Percentiles rank a stretch among this genome's conserved stretches.
Conservation (phyloP, 108 stramenopile genomes). For the Skeletonema costatum region DNA sequence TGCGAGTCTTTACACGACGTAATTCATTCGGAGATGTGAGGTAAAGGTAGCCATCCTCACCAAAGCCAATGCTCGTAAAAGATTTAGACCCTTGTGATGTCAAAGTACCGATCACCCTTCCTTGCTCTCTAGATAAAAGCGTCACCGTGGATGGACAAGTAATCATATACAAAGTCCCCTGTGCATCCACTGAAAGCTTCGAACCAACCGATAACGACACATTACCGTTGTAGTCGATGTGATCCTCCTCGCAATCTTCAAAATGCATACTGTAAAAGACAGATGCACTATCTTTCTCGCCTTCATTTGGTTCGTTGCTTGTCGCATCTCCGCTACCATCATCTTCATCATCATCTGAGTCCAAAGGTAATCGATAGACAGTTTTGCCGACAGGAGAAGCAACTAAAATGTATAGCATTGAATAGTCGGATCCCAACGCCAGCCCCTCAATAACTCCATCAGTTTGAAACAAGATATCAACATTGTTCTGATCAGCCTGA, state of each 20-base stretch:
- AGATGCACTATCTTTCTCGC: background rate
- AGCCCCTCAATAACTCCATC: constrained; percentile 58
- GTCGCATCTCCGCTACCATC: background rate
- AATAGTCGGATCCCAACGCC: constrained; percentile 45
- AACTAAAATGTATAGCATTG: constrained; percentile 43
- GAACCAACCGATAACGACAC: constrained; percentile 10
- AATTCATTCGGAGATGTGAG: constrained; percentile 48
- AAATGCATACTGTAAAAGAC: constrained; percentile 21
- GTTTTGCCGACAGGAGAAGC: background rate
- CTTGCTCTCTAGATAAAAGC: constrained; percentile 20
- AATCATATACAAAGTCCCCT: constrained; percentile 56
- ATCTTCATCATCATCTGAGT: constrained; percentile 7
- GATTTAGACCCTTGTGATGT: constrained; percentile 8
- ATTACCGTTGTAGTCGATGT: background rate
- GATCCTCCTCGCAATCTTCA: constrained; percentile 43
- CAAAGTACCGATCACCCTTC: constrained; percentile 31
- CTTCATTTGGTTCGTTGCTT: background rate
- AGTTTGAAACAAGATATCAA: constrained; percentile 38
- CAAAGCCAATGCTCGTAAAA: constrained; percentile 51
- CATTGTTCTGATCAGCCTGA: constrained; percentile 10
- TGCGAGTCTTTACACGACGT: constrained; percentile 48
- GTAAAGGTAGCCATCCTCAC: constrained; percentile 74
- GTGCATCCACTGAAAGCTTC: constrained; percentile 54
- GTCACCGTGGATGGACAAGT: constrained; percentile 27
- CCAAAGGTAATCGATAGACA: constrained; percentile 1